Base-by-base conservation (phyloP, 495 filamentous ascomycete genomes). In the Thozetella sp. region DNA sequence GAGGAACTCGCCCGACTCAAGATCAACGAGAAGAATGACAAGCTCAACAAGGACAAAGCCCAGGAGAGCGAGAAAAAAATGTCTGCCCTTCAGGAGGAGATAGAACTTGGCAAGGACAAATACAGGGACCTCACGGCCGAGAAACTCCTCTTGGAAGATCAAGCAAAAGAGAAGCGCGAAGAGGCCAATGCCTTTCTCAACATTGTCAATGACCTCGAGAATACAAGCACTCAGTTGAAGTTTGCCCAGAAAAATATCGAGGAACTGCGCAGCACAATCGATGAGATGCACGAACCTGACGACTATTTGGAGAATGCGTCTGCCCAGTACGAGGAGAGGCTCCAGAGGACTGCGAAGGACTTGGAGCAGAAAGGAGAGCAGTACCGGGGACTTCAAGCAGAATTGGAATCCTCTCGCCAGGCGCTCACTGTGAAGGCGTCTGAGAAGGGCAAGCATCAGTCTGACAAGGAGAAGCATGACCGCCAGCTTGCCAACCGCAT, bases 381-480 rank as follows among this genome's bases (percentile, higher is more conserved):
- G 40, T 92, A 91, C 63, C 74, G 81, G 56, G 82, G 88, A 25
- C 79, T 96, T 17, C 83, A 86, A 53, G 72, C 79, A 17, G 82
- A 84, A 22, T 84, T 94, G 3, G 84, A 90, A 50, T 66, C 73
- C 1, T 71, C 74, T 37, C 86, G 90, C 9, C 72, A 78, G 22
- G 67, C 78, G 10, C 75, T 93, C 24, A 86, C 86, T 2, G 72
- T 76, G 40, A 97, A 97, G 72, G 86, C 92, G 50, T 86, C 88
- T 15, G 95, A 97, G 69, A 81, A 87, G 64, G 95, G 95, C 25
- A 92, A 88, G 66, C 86, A 87, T 66, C 86, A 95, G 71, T 93
- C 93, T 9, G 87, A 97, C 69, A 91, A 93, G 71, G 87, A 88
- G 65, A 90, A 89, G 61, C 93, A 94, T 65, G 92, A 97, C 67